phyloP scores from a whole-genome alignment of 192 early-diverging fungal species.

The Coemansia sp. region DNA sequence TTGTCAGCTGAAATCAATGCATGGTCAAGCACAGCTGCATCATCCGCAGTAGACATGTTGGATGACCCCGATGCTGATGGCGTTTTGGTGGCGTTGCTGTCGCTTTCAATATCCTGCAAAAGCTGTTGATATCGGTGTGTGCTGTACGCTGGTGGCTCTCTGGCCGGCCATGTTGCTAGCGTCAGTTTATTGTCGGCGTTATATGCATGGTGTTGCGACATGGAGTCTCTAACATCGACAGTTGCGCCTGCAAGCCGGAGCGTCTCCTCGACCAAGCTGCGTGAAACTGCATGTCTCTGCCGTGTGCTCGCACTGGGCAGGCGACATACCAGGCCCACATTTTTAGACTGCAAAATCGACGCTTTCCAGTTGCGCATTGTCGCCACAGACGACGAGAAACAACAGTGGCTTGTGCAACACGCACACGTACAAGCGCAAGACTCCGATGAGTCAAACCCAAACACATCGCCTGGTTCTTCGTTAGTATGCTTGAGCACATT shows the following conservation, averaged over 20 bases:
- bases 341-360: conserved; percentile 18
- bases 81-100: conserved; percentile 19
- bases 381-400: conserved; percentile 28
- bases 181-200: too few relatives aligned
- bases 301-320: background rate
- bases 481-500: conserved; percentile 2
- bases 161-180: background rate
- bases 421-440: conserved; percentile 27
- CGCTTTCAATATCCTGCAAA: conserved; percentile 4
- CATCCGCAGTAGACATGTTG: conserved; percentile 10
- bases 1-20: conserved; percentile 7
- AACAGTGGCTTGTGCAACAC: conserved; percentile 26
- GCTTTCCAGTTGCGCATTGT: conserved; percentile 24
- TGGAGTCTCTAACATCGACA: background rate
- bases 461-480: conserved; percentile 37
- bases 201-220: background rate
- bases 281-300: conserved; percentile 1
- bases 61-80: background rate
- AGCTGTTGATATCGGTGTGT: background rate
- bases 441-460: conserved; percentile 22
- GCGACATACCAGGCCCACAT: background rate
- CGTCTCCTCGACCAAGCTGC: conserved; percentile 16
- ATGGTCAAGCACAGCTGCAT: conserved; percentile 5
- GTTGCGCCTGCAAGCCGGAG: conserved; percentile 9
- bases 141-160: conserved; percentile 1